Percentiles rank a stretch among this genome's conserved stretches.
Evolutionary conservation across 2,329 filamentous ascomycete genomes (phyloP).

Genomic region (Fusarium heterosporum): DNA sequence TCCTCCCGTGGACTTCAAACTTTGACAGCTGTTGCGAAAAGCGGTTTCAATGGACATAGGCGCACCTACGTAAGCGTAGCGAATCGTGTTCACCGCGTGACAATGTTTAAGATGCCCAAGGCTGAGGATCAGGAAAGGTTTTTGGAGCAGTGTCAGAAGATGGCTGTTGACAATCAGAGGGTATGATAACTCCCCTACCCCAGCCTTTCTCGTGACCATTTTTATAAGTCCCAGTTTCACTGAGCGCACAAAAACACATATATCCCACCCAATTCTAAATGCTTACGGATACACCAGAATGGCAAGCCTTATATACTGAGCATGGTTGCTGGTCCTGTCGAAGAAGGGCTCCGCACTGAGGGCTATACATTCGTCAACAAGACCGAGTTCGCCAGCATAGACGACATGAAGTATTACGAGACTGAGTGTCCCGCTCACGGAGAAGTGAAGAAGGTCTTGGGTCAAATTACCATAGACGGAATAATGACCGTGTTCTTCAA

Average conservation of each 20-base stretch:
- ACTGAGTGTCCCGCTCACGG: background rate
- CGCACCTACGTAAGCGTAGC: background rate
- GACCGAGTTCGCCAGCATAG: background rate
- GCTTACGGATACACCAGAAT: background rate
- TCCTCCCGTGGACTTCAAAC: background rate
- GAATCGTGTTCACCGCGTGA: background rate
- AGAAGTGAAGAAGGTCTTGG: background rate
- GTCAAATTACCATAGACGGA: background rate
- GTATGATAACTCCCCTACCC: background rate
- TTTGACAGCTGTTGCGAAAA: background rate
- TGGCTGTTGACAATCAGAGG: background rate
- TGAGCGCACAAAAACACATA: background rate
- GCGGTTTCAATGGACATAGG: background rate
- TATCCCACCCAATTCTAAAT: background rate
- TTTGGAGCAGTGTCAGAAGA: background rate
- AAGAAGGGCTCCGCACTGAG: background rate
- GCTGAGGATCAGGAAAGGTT: background rate
- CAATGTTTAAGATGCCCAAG: background rate
- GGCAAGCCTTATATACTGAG: background rate
- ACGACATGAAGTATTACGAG: background rate
- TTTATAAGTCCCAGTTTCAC: background rate
- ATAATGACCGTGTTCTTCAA: background rate
- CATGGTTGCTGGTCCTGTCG: background rate
- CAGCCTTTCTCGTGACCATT: background rate
- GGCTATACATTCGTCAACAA: background rate